These are phyloP conservation scores for Calonectria henricotiae DNA, from an alignment of 2,329 filamentous ascomycete species.

Conservation along the genomic window DNA sequence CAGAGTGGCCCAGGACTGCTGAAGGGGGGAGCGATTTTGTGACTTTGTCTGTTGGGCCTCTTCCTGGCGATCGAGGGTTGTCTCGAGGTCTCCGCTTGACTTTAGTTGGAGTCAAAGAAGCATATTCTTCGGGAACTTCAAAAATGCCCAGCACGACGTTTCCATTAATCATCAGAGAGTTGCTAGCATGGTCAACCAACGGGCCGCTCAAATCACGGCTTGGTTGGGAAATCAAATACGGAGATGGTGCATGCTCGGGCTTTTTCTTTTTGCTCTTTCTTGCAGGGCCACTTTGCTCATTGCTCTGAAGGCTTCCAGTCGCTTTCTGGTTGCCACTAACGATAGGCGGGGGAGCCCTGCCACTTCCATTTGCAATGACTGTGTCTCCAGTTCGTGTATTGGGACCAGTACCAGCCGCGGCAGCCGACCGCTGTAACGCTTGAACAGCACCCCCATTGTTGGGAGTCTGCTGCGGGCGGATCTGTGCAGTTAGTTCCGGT, in stretches of 20 bases:
- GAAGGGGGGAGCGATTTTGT: conserved; percentile 50
- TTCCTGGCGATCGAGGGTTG: conserved; percentile 40
- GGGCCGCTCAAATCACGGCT: background rate
- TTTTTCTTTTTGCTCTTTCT: conserved; percentile 37
- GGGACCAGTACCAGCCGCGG: conserved; percentile 45
- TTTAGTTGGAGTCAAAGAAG: conserved; percentile 46
- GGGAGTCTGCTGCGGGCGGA: background rate
- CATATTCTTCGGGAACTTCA: conserved; percentile 34
- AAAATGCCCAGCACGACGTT: conserved; percentile 16
- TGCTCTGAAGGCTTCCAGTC: background rate
- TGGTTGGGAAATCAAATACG: conserved; percentile 8
- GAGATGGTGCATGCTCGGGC: conserved; percentile 12
- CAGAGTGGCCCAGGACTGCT: conserved; percentile 41
- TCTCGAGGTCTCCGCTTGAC: conserved; percentile 31
- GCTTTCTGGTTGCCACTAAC: no score
- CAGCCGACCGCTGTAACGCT: conserved; percentile 53
- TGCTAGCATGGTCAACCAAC: background rate
- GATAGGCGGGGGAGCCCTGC: background rate
- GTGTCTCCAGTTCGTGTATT: conserved; percentile 8
- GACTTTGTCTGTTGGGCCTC: conserved; percentile 30
- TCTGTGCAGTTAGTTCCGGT: background rate
- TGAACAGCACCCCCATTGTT: conserved; percentile 48
- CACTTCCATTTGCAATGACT: conserved; percentile 40
- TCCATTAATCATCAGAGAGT: conserved; percentile 9
- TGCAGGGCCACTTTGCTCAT: background rate